A percentile compares a stretch with the other conserved stretches of the same genome.
Conservation (phyloP, 345 rosid species). For the Populus nigra region DNA sequence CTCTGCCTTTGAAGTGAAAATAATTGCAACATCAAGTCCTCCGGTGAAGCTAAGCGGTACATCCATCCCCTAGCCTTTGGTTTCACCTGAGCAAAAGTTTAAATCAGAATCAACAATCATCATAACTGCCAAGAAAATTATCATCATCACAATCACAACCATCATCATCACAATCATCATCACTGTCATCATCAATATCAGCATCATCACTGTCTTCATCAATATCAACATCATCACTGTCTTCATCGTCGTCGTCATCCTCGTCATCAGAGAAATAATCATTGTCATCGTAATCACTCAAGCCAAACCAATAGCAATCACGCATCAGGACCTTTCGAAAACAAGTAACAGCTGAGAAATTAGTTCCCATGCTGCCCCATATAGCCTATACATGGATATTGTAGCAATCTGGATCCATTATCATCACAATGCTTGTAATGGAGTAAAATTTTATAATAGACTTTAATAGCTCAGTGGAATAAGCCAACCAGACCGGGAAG, state of each 20-base stretch:
- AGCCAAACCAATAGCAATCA: conserved; percentile 27
- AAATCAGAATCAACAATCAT: conserved; percentile 40
- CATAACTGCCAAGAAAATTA: conserved; percentile 22
- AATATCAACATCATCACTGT: conserved; percentile 1
- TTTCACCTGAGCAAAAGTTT: conserved; percentile 58
- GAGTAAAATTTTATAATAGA: neutral
- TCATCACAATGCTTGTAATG: neutral
- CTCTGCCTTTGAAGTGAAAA: conserved; percentile 44
- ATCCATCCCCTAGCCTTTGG: conserved; percentile 57
- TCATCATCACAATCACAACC: conserved; percentile 20
- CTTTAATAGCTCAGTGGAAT: neutral
- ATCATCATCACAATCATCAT: neutral
- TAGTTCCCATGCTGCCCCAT: conserved; percentile 38
- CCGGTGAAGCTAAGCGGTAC: conserved; percentile 38
- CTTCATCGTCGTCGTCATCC: conserved; percentile 19
- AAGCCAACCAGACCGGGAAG: neutral
- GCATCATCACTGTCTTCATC: conserved; percentile 1
- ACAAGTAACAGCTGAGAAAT: conserved; percentile 51
- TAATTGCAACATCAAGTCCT: conserved; percentile 52
- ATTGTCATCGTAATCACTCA: conserved; percentile 17
- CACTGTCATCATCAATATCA: conserved; percentile 9
- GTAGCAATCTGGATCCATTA: neutral
- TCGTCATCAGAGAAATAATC: conserved; percentile 24
- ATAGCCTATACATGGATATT: conserved; percentile 11
- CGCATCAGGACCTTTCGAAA: conserved; percentile 42